phyloP scores from a whole-genome alignment of 139 green algal genomes.

The Auxenochlorella protothecoides region DNA sequence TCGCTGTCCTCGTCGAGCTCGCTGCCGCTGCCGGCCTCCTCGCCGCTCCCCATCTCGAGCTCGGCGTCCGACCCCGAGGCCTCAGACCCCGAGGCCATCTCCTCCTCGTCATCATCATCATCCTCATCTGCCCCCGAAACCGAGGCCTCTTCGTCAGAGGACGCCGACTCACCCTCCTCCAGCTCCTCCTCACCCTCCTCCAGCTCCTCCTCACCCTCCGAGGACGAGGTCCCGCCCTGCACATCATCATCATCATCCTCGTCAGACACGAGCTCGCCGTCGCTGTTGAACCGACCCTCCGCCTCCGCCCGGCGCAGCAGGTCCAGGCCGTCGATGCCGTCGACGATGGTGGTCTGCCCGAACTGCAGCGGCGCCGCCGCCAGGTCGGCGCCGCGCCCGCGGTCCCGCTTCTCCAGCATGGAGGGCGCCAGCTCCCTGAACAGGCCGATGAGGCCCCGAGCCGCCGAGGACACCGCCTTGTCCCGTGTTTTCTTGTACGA shows the following conservation, averaged over 20 bases:
- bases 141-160: too few relatives aligned
- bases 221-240: constrained; percentile 2
- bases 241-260: constrained; percentile 20
- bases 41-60: not conserved
- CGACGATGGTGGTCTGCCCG: constrained; percentile 33
- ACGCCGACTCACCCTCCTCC: too few relatives aligned
- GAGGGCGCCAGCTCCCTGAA: constrained; percentile 82
- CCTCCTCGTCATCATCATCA: too few relatives aligned
- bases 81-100: too few relatives aligned
- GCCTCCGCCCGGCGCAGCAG: constrained; percentile 62
- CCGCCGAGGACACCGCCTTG: constrained; percentile 73
- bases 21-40: constrained; percentile 2
- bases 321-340: constrained; percentile 70
- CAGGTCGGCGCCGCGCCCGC: constrained; percentile 69
- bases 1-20: constrained; percentile 19
- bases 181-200: too few relatives aligned
- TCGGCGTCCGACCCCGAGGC: too few relatives aligned
- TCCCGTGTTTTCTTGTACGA: constrained; percentile 81
- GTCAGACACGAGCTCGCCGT: constrained; percentile 21
- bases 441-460: constrained; percentile 65
- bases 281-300: constrained; percentile 19
- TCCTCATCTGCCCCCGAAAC: too few relatives aligned
- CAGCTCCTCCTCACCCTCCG: too few relatives aligned
- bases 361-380: constrained; percentile 39
- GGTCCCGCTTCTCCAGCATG: constrained; percentile 86